Evolutionary conservation across 148 eudicot genomes (phyloP).

Genomic region (Rhododendron vialii): DNA sequence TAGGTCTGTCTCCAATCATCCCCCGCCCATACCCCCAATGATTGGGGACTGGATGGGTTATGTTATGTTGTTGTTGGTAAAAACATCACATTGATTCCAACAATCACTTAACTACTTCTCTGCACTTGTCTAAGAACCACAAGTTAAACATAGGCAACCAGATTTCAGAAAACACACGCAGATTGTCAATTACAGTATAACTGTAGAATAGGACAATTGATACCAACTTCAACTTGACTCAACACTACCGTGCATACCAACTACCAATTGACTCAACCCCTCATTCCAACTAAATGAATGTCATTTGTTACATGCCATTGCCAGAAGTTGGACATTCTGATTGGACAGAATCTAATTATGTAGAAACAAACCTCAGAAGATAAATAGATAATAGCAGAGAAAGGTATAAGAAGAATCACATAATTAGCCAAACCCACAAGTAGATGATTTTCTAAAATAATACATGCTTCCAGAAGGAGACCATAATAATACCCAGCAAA

Average conservation of each 20-base stretch:
- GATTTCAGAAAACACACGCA: neutral
- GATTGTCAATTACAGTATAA: neutral
- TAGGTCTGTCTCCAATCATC: too few species aligned
- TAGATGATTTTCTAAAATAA: too few species aligned
- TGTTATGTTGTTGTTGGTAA: too few species aligned
- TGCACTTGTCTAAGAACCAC: neutral
- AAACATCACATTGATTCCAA: neutral
- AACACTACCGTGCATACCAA: neutral
- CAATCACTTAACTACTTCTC: neutral
- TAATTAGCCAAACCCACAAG: too few species aligned
- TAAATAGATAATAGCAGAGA: neutral
- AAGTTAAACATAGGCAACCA: neutral
- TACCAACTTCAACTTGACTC: neutral
- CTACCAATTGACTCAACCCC: neutral
- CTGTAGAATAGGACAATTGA: neutral
- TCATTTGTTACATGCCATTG: neutral
- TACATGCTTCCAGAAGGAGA: too few species aligned
- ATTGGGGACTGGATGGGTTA: too few species aligned
- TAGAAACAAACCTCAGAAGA: neutral
- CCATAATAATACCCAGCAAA: neutral
- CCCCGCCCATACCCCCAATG: too few species aligned
- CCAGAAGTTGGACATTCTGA: neutral
- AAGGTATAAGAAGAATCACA: neutral
- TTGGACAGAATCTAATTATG: neutral
- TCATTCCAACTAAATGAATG: neutral